A percentile compares a stretch with the other conserved stretches of the same genome.
Conservation (phyloP, 225 moss, liverwort and hornwort genomes). For the Rhytidiadelphus loreus region DNA sequence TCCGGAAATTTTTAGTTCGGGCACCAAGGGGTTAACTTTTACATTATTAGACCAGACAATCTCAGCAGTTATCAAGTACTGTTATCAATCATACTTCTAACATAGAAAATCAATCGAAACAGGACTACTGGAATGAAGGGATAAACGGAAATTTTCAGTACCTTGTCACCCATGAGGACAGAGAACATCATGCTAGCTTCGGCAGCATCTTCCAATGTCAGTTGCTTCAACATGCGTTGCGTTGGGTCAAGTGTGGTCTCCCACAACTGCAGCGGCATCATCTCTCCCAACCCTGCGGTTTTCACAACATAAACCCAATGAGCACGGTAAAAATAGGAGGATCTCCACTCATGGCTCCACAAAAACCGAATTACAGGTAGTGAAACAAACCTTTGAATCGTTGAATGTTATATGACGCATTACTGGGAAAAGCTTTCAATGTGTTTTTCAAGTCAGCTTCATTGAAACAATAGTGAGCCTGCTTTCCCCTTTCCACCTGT, state of each 20-base stretch:
- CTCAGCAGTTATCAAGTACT: not conserved
- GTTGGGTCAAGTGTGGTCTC: constrained; percentile 91
- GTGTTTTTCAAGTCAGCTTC: constrained; percentile 53
- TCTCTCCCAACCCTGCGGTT: constrained; percentile 77
- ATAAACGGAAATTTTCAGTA: not conserved
- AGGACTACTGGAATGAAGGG: not conserved
- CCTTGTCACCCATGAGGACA: constrained; percentile 87
- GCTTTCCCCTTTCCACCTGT: constrained; percentile 90
- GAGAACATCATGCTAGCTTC: constrained; percentile 87
- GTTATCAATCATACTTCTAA: not conserved
- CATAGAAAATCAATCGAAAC: not conserved
- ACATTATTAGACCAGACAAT: not conserved
- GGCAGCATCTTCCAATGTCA: constrained; percentile 82
- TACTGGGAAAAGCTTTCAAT: constrained; percentile 53
- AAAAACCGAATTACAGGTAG: not conserved
- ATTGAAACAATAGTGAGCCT: constrained; percentile 72
- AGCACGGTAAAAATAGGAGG: not conserved
- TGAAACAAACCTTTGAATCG: constrained; percentile 68
- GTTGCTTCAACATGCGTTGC: constrained; percentile 79
- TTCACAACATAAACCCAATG: not conserved
- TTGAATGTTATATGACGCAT: constrained; percentile 79
- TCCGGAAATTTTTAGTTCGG: not conserved
- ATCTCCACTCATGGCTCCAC: not conserved
- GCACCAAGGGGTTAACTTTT: not conserved
- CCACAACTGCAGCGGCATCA: constrained; percentile 96